Base-by-base conservation (phyloP, 345 rosid species). In the Lagerstroemia speciosa region DNA sequence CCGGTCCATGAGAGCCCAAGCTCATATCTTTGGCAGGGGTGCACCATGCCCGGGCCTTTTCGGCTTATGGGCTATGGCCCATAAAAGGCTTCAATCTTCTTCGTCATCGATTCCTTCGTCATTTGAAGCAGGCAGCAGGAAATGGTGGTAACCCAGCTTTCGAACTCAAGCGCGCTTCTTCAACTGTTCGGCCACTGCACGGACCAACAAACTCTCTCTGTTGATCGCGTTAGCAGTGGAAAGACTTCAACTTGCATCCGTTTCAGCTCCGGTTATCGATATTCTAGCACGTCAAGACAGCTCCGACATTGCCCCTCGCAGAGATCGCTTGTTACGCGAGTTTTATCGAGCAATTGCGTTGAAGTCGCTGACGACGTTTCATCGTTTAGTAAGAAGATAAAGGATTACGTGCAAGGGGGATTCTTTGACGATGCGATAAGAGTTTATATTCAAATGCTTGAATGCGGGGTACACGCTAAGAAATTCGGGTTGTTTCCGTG, bases 391-490 rank as follows among this genome's bases (percentile, higher is more conserved):
- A 53, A 66, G 67, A 65, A 36, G 62, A 71, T 83, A 68, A 71
- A 65, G 72, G 81, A 69, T 57, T 75, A 11, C 22, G 62, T 75
- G 11, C 74, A 71, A 19, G 15, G 69, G 12, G 84, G 82, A 30
- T 72, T 73, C 64, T 83, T 74, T 62, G 79, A 74, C 43, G 81
- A 78, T 73, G 80, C 81, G 52, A 65, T 78, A 8, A 30, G 65
- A 69, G 68, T 66, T 46, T 81, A 79, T 29, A 37, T 76, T 55
- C 52, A 73, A 71, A 72, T 79, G 68, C 77, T 83, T 70, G 78
- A 74, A 69, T 67, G 33, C 67, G 82, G 79, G 36, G 69, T 74
- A 60, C 71, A 73, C 22, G 71, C 73, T n/a, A 71, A 66, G 57
- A 70, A 72, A 41, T 79, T 74, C 67, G 64, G 69, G 31, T 77